Evolutionary conservation across 805 yeast genomes (phyloP), one percentile per base, ranked within the genome.

Genomic region (Candida ponderosae): DNA sequence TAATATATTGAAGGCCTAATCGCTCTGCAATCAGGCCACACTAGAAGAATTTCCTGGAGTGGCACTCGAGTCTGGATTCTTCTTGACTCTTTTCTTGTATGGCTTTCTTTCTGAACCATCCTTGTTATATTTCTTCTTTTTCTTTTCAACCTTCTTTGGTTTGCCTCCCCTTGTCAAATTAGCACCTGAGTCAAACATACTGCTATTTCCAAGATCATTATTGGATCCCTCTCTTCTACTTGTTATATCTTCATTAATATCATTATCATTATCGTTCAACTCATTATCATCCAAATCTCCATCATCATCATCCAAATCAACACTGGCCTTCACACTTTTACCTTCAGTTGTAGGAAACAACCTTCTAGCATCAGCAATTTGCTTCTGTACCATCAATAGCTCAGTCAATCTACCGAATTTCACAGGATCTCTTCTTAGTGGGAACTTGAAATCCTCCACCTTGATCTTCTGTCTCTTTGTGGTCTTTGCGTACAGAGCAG

Each of bases 371-470:
- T 72, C 81, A 4, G 71, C 62, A 45, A 82, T 79, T 42, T 72
- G 75, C 50, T 72, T 74, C 44, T 78, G 81, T 48, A 79, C 57
- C 17, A 66, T 60, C 37, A 79, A 64, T 45, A 82, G 63, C 50
- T 81, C 86, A 42, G 76, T 75, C 2, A 81, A 72, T 57, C 90
- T 74, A 3, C 85, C 86, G 13, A 80, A 65, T 50, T 82, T 82
- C 13, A 72, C 62, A 3, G 79, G 75, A 48, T 82, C 90, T 38
- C 69, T 70, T 32, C 88, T 60, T 36, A 83, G 56, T 0, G 81
- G 84, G 56, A 80, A 82, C 53, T 74, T 76, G 59, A 82, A 75
- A 50, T 82, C 89, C 31, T 81, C 88, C 15, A 81, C 76, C 45
- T 76, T 77, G 45, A 82, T 68, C 56, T 81, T 82, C 42, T 67